Evolutionary conservation across 495 filamentous ascomycete genomes (phyloP).

Genomic region (Penicillium argentinense): DNA sequence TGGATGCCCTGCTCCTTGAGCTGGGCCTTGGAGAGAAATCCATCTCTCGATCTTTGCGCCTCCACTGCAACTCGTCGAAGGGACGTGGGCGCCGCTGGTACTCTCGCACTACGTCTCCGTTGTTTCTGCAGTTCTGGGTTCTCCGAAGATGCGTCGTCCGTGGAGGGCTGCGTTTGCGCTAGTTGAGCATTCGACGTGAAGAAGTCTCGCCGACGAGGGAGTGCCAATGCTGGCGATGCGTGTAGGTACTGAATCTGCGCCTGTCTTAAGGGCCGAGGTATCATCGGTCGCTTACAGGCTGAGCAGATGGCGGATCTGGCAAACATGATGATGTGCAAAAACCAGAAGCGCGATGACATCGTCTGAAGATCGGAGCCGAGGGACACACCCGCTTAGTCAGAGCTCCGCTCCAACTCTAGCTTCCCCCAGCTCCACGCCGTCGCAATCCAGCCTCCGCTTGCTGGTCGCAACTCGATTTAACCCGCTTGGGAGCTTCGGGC

Average conservation of each 20-base stretch:
- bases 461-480: constrained; percentile 25
- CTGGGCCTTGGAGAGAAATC: constrained; percentile 37
- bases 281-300: constrained; percentile 27
- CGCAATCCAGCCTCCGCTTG: constrained; percentile 12
- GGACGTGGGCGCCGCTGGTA: constrained; percentile 53
- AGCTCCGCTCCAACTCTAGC: constrained; percentile 23
- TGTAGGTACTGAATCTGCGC: constrained; percentile 41
- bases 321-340: constrained; percentile 31
- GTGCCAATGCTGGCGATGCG: constrained; percentile 31
- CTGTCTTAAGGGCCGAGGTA: constrained; percentile 19
- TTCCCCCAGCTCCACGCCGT: constrained; percentile 19
- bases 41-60: constrained; percentile 58
- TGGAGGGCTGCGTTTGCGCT: constrained; percentile 34
- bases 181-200: constrained; percentile 51
- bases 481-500: constrained; percentile 24
- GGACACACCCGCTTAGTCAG: constrained; percentile 30
- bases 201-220: constrained; percentile 44
- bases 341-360: constrained; percentile 16
- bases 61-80: constrained; percentile 59
- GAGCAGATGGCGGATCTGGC: constrained; percentile 35
- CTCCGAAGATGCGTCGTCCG: constrained; percentile 20
- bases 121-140: constrained; percentile 31
- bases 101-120: constrained; percentile 45
- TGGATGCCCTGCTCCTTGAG: constrained; percentile 43
- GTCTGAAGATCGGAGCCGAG: constrained; percentile 12